Evolutionary conservation across 225 moss, liverwort and hornwort species (phyloP).

Genomic region (Rhytidiadelphus loreus): DNA sequence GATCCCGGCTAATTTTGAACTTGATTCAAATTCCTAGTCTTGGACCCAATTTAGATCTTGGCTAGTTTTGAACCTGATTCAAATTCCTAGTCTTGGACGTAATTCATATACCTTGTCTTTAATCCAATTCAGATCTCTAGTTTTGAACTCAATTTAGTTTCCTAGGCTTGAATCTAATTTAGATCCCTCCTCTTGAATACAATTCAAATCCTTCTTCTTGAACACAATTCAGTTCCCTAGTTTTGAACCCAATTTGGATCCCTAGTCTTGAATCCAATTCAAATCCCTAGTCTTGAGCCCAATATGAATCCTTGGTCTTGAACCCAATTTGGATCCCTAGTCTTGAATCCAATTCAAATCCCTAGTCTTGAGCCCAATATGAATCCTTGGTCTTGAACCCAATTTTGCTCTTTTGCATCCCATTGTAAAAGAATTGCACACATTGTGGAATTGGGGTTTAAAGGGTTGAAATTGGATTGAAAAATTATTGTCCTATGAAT

Average conservation of each 20-base stretch:
- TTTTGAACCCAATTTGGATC: background rate
- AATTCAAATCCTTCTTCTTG: rapidly evolving
- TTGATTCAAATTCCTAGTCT: too few relatives aligned
- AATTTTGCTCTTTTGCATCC: background rate
- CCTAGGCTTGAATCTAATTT: background rate
- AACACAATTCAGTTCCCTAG: rapidly evolving
- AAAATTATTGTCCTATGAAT: background rate
- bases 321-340: too few relatives aligned
- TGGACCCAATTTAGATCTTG: background rate
- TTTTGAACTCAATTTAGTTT: rapidly evolving
- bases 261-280: background rate
- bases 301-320: too few relatives aligned
- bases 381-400: background rate
- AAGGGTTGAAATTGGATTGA: rapidly evolving
- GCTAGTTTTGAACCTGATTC: background rate
- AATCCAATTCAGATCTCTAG: too few relatives aligned
- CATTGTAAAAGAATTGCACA: background rate
- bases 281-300: background rate
- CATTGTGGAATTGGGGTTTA: background rate
- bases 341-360: background rate
- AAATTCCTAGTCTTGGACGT: too few relatives aligned
- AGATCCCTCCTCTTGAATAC: background rate
- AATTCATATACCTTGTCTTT: background rate
- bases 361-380: too few relatives aligned
- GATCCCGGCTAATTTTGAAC: background rate